phyloP scores from a whole-genome alignment of 2,329 filamentous ascomycete genomes.

The Trichophyton benhamiae region DNA sequence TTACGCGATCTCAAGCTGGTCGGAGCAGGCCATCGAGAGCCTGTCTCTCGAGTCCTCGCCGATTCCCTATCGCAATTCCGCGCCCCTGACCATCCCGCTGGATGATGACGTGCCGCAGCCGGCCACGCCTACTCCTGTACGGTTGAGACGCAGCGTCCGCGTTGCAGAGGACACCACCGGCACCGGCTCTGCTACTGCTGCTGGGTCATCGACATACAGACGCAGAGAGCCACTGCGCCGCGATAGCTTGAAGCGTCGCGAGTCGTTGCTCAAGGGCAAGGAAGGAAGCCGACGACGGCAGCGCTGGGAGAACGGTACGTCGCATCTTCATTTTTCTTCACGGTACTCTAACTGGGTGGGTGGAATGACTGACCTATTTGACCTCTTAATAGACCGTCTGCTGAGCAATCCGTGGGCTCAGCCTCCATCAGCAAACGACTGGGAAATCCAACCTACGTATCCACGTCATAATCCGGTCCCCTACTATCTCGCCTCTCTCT shows the following conservation, averaged over 20 bases:
- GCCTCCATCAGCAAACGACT: conserved; percentile 71
- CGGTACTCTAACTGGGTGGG: too few relatives aligned
- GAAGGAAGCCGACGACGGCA: conserved; percentile 77
- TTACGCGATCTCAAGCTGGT: conserved; percentile 57
- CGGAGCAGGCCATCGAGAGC: conserved; percentile 34
- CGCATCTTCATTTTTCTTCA: too few relatives aligned
- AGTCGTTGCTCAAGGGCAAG: conserved; percentile 73
- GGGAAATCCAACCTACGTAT: conserved; percentile 70
- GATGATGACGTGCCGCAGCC: conserved; percentile 41
- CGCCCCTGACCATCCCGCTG: conserved; percentile 61
- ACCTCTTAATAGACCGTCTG: conserved; percentile 54
- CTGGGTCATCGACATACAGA: conserved; percentile 29
- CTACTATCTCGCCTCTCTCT: conserved; percentile 77
- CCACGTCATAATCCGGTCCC: conserved; percentile 60
- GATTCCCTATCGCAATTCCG: conserved; percentile 25
- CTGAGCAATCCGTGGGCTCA: conserved; percentile 75
- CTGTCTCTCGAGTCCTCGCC: conserved; percentile 14
- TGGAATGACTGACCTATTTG: not conserved
- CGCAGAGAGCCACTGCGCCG: conserved; percentile 18
- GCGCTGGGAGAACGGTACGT: conserved; percentile 82
- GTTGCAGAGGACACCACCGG: conserved; percentile 12
- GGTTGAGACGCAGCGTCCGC: conserved; percentile 18
- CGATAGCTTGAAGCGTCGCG: conserved; percentile 51
- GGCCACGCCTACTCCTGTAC: not conserved
- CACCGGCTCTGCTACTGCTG: not conserved